Evolutionary conservation across 306 rosid species (phyloP).

Genomic region (Calophaca sinica): DNA sequence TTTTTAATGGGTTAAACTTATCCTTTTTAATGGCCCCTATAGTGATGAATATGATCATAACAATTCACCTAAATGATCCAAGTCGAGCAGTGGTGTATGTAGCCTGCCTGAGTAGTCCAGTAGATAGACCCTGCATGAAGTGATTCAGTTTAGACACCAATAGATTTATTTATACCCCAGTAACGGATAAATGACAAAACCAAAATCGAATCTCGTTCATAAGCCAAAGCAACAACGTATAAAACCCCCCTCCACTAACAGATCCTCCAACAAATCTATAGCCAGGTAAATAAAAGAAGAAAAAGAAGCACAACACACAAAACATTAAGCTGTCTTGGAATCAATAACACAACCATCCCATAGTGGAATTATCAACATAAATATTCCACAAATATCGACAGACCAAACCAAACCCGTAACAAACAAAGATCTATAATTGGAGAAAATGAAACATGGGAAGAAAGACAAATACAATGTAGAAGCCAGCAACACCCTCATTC

Average conservation of each 20-base stretch:
- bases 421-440: conserved; percentile 34
- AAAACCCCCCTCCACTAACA: conserved; percentile 31
- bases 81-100: conserved; percentile 98
- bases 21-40: background rate
- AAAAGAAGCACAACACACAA: conserved; percentile 31
- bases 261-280: too few relatives aligned
- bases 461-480: conserved; percentile 71
- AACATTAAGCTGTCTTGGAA: background rate
- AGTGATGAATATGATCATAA: background rate
- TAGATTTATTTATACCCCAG: background rate
- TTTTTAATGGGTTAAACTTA: background rate
- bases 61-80: conserved; percentile 87
- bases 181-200: conserved; percentile 8
- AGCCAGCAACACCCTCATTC: conserved; percentile 86
- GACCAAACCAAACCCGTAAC: background rate
- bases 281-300: conserved; percentile 9
- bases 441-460: conserved; percentile 17
- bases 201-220: conserved; percentile 3
- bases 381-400: background rate
- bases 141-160: conserved; percentile 41
- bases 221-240: background rate
- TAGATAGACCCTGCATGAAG: conserved; percentile 85
- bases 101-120: conserved; percentile 97
- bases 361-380: conserved; percentile 27
- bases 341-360: conserved; percentile 12